Evolutionary conservation across 202 grass and related monocot genomes (phyloP), one percentile per base, ranked within the genome.

Genomic region (Setaria italica): DNA sequence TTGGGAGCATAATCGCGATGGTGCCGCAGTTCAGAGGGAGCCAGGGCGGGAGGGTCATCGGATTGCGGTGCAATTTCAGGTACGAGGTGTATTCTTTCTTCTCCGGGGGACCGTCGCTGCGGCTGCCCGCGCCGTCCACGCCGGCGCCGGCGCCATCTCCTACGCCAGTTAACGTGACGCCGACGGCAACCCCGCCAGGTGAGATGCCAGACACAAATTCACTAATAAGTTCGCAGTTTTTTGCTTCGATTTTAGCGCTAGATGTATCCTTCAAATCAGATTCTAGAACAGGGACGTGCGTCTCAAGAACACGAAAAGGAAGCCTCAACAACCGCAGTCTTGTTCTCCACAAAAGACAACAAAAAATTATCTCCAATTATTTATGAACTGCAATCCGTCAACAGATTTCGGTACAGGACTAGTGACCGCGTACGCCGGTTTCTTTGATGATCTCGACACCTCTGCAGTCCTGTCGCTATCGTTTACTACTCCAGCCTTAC

Each of bases 51-150:
- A 72, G 88, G 72, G 29, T 86, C 51, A 1, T 91, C 2, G 86
- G 90, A 1, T 1, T 66, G 34, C 67, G 74, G 0, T 94, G 94
- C 88, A 94, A 83, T 39, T 73, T 86, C 29, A 80, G 89, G 76
- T 92, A 87, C 11, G 87, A 92, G 55, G 19, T 82, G 14, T 85
- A 83, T 35, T 3, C 19, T 34, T 92, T 89, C 59, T 90, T 90
- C 71, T 49, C 63, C 30, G 81, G 72, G 0, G 64, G 6, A 0
- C 84, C 87, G 9, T 42, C 68, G 84, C 43, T 90, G 62, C 67
- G 68, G 34, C 50, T 90, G 41, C 32, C 32, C 2, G 64, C 62
- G n/a, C 16, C 48, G 9, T 0, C 19, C 0, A 0, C 49, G n/a
- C 78, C 63, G 49, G 60, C 70, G 30, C 82, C 82, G 49, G 60